Percentiles rank a stretch among this genome's conserved stretches.
phyloP scores from a whole-genome alignment of 1,284 basidiomycete species.

The Phylloboletellus chloephorus region DNA sequence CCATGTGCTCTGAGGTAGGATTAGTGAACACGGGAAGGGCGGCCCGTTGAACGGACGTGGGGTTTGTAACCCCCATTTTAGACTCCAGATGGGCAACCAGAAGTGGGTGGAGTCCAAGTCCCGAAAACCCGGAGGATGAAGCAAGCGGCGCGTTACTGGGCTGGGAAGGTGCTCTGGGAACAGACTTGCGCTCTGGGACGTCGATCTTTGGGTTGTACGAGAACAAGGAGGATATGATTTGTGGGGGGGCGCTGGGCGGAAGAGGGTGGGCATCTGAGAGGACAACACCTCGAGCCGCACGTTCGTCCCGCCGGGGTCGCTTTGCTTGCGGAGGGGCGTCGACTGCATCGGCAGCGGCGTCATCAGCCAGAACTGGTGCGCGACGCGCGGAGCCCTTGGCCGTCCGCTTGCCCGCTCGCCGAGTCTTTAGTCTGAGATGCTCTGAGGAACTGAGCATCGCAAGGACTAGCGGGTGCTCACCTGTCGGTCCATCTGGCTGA shows the following conservation, averaged over 20 bases:
- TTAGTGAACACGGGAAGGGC: conserved; percentile 72
- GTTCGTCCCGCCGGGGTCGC: conserved; percentile 42
- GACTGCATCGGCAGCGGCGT: conserved; percentile 18
- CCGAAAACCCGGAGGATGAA: conserved; percentile 69
- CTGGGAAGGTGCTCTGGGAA: conserved; percentile 32
- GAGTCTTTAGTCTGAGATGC: conserved; percentile 59
- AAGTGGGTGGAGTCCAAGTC: conserved; percentile 78
- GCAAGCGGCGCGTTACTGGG: conserved; percentile 83
- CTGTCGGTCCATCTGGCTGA: conserved; percentile 84
- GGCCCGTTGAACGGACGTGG: conserved; percentile 88
- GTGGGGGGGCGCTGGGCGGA: conserved; percentile 42
- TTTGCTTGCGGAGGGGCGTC: conserved; percentile 40
- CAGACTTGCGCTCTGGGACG: conserved; percentile 30
- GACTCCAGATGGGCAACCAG: conserved; percentile 73
- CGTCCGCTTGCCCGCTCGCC: conserved; percentile 62
- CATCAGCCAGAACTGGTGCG: conserved; percentile 7
- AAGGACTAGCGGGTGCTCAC: conserved; percentile 37
- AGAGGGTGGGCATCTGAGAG: conserved; percentile 20
- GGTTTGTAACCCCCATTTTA: conserved; percentile 82
- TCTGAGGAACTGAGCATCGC: conserved; percentile 9
- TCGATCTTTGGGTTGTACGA: conserved; percentile 73
- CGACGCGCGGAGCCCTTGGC: conserved; percentile 32
- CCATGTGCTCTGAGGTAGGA: conserved; percentile 35
- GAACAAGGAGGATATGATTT: conserved; percentile 90
- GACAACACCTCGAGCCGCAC: conserved; percentile 13